Conservation (phyloP, 192 early-diverging fungal genomes). For the Fimicolochytrium jonesii region DNA sequence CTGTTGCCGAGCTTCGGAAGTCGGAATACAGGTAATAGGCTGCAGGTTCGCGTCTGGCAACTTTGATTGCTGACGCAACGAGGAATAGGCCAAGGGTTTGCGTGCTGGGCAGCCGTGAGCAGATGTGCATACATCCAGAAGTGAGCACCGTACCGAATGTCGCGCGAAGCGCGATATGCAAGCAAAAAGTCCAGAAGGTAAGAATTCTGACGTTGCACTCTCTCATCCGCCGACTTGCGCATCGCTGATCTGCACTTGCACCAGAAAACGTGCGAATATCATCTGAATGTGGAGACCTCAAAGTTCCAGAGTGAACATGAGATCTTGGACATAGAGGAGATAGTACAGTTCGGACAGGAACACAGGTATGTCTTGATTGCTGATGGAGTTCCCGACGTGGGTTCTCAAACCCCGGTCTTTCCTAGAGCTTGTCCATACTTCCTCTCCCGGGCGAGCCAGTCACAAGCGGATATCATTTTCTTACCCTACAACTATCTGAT, state of each 20-base stretch:
- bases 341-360: constrained; percentile 36
- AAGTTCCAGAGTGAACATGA: neutral
- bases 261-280: constrained; percentile 35
- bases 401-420: too few relatives aligned
- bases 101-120: constrained; percentile 59
- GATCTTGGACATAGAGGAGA: constrained; percentile 56
- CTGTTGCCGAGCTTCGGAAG: constrained; percentile 47
- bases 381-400: neutral
- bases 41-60: too few relatives aligned
- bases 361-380: constrained; percentile 31
- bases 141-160: constrained; percentile 25
- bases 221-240: too few relatives aligned
- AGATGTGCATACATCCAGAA: constrained; percentile 51
- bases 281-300: constrained; percentile 15
- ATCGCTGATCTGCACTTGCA: too few relatives aligned
- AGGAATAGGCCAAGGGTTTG: constrained; percentile 1
- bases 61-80: too few relatives aligned
- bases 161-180: constrained; percentile 38
- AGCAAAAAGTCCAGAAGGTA: constrained; percentile 34
- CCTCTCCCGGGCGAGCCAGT: constrained; percentile 34
- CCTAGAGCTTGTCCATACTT: constrained; percentile 58
- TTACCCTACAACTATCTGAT: constrained; percentile 66
- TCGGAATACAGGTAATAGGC: constrained; percentile 35
- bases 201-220: too few relatives aligned
- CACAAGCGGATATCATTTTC: constrained; percentile 52